These are phyloP conservation scores for Graphilbum fragrans DNA, from an alignment of 2,329 filamentous ascomycete species.

Conservation along the genomic window DNA sequence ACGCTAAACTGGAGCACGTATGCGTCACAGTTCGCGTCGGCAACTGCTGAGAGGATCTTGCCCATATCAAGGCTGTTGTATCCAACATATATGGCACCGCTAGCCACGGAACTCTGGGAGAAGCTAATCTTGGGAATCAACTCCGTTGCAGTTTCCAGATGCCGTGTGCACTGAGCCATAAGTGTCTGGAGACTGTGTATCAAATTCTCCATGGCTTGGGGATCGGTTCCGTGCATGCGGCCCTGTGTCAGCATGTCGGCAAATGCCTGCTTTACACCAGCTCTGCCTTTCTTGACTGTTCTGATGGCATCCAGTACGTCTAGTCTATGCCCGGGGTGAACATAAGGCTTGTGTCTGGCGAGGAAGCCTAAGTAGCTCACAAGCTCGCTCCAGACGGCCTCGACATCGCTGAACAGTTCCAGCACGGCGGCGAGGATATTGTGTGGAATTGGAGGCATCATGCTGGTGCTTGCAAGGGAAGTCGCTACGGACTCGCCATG, in stretches of 20 bases:
- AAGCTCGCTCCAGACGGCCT: not conserved
- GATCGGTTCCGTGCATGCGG: too few species aligned
- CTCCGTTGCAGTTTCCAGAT: not conserved
- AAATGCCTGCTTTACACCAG: not conserved
- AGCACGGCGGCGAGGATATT: not conserved
- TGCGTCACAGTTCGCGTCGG: not conserved
- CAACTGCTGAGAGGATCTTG: not conserved
- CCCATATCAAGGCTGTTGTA: not conserved
- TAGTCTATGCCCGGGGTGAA: not conserved
- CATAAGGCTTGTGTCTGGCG: constrained; percentile 1
- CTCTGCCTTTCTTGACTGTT: not conserved
- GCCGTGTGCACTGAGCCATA: not conserved
- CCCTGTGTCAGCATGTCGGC: not conserved
- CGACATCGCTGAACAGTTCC: constrained; percentile 1
- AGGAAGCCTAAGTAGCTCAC: not conserved
- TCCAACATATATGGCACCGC: constrained; percentile 1
- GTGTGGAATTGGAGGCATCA: not conserved
- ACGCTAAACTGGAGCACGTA: constrained; percentile 1
- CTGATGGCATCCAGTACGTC: not conserved
- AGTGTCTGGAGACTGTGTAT: not conserved
- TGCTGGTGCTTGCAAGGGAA: not conserved
- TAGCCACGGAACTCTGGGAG: not conserved
- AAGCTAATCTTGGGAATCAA: not conserved
- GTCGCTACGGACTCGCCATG: not conserved
- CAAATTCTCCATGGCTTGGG: too few species aligned